These are phyloP conservation scores for Acacia pycnantha DNA, from an alignment of 331 rosid species.

Conservation along the genomic window DNA sequence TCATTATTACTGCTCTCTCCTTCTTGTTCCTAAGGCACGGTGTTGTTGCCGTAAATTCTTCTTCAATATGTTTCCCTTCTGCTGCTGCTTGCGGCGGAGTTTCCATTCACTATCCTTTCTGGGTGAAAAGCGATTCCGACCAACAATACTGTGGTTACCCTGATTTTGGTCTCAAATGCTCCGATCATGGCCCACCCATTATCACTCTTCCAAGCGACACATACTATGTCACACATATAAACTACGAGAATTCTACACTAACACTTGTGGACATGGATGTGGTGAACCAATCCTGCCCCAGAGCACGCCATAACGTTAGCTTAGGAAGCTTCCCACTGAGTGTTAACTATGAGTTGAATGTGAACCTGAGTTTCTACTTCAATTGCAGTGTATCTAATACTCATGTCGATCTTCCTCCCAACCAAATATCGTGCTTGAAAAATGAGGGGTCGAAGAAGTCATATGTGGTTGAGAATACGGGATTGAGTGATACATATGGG, in stretches of 20 bases:
- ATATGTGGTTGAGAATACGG: slow-evolving; percentile 14
- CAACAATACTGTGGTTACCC: slow-evolving; percentile 32
- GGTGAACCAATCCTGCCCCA: slow-evolving; percentile 29
- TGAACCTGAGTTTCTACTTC: slow-evolving; percentile 47
- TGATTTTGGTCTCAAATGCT: slow-evolving; percentile 31
- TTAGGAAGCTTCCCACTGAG: slow-evolving; percentile 20
- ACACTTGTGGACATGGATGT: slow-evolving; percentile 41
- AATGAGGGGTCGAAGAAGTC: slow-evolving; percentile 9
- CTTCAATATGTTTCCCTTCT: neutral
- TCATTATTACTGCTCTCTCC: slow-evolving; percentile 2
- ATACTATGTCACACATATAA: slow-evolving; percentile 31
- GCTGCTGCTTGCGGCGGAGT: neutral
- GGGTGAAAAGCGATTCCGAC: neutral
- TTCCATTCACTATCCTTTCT: slow-evolving; percentile 34
- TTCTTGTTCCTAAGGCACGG: slow-evolving; percentile 16
- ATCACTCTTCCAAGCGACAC: slow-evolving; percentile 13
- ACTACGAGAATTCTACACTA: neutral
- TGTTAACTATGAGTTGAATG: neutral
- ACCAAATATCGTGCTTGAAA: slow-evolving; percentile 20
- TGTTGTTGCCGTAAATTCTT: neutral
- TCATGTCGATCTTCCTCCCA: neutral
- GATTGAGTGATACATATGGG: neutral
- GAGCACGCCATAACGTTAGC: slow-evolving; percentile 31
- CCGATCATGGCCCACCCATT: neutral
- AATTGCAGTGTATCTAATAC: slow-evolving; percentile 28